Conservation (phyloP, 768 basidiomycete species). For the Boletus rufocinnamomeus region DNA sequence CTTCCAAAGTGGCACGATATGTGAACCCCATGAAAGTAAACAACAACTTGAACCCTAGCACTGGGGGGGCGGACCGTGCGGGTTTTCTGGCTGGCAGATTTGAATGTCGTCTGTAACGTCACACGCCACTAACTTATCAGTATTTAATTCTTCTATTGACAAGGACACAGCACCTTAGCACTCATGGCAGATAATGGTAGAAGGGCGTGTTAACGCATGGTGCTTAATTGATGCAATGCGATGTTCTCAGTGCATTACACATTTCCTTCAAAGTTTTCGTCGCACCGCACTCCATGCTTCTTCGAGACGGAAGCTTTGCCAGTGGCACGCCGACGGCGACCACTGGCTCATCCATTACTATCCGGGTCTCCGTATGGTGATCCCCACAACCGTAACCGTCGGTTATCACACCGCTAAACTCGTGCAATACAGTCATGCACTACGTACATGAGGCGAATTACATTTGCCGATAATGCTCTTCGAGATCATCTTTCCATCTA, state of each 20-base stretch:
- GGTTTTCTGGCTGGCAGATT: no score
- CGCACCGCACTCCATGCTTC: not conserved
- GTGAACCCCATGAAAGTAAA: no score
- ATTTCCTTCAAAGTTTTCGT: not conserved
- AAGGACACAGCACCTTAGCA: not conserved
- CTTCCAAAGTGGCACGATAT: no score
- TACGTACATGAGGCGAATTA: constrained; percentile 6
- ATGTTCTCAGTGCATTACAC: not conserved
- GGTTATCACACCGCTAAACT: not conserved
- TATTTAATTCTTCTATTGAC: not conserved
- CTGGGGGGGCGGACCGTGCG: not conserved
- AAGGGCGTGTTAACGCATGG: not conserved
- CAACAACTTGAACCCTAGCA: no score
- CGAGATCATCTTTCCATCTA: constrained; percentile 38
- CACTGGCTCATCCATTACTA: not conserved
- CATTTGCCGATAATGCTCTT: constrained; percentile 6
- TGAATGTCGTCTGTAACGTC: not conserved
- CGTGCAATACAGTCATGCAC: not conserved
- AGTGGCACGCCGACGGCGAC: not conserved
- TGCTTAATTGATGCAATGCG: not conserved
- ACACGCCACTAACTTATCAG: not conserved
- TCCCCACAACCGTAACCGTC: not conserved
- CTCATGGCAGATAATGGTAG: not conserved
- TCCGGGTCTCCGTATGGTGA: not conserved
- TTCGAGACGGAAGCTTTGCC: no score